Conservation (phyloP, 208 protist genomes). For the Leptomonas pyrrhocoris region DNA sequence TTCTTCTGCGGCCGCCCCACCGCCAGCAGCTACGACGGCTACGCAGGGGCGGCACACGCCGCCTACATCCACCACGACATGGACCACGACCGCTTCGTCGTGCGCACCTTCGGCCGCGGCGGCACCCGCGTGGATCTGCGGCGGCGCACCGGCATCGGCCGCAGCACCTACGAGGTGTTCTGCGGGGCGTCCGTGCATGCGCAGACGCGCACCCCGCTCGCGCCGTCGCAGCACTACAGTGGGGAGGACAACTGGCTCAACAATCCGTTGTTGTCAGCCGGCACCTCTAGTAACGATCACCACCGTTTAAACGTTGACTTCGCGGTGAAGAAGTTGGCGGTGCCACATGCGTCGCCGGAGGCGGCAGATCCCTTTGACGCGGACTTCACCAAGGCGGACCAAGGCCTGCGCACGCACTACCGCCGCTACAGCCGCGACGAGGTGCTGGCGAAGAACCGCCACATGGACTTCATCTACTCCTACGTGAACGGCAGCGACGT, state of each 20-base stretch:
- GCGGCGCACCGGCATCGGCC: slow-evolving; percentile 12
- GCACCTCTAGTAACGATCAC: not conserved
- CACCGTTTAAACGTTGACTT: too few relatives aligned
- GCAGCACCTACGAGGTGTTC: slow-evolving; percentile 25
- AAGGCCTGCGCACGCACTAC: slow-evolving; percentile 26
- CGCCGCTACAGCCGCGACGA: slow-evolving; percentile 15
- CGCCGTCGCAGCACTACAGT: not conserved
- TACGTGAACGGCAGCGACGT: slow-evolving; percentile 34
- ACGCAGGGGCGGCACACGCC: slow-evolving; percentile 17
- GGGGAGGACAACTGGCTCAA: slow-evolving; percentile 22
- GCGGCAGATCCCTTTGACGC: not conserved
- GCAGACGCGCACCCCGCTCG: slow-evolving; percentile 17
- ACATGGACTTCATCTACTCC: slow-evolving; percentile 33
- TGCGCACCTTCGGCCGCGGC: slow-evolving; percentile 29
- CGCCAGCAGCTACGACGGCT: slow-evolving; percentile 30
- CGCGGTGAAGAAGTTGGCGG: slow-evolving; percentile 2
- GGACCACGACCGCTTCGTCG: slow-evolving; percentile 31
- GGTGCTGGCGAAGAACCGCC: slow-evolving; percentile 6
- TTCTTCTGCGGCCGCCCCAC: slow-evolving; percentile 20
- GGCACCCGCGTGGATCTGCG: slow-evolving; percentile 23
- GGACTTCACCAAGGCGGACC: slow-evolving; percentile 14
- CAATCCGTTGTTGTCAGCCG: not conserved
- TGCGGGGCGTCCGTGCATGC: not conserved
- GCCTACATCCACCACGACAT: slow-evolving; percentile 27
- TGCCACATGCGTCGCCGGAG: not conserved